Percentiles rank a stretch among this genome's conserved stretches.
These are phyloP conservation scores for Myriosclerotinia curreyana DNA, from an alignment of 2,329 filamentous ascomycete species.

Conservation along the genomic window DNA sequence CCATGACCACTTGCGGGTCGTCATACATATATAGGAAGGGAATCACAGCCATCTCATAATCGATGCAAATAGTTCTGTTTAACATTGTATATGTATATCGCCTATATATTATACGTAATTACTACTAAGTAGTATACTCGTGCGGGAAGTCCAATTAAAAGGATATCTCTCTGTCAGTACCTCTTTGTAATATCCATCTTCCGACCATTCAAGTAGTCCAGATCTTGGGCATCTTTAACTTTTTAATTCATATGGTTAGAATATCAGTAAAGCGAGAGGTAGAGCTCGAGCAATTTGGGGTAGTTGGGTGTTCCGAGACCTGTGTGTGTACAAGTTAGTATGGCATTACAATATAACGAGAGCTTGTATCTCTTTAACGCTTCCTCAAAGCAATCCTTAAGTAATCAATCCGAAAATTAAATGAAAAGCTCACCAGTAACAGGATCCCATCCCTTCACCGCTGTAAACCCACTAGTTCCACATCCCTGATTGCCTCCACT, in stretches of 20 bases:
- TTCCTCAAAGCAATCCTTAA: not conserved
- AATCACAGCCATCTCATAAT: too few relatives aligned
- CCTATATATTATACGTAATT: too few relatives aligned
- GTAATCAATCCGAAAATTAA: not conserved
- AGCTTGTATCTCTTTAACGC: not conserved
- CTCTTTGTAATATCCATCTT: not conserved
- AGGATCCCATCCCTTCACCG: conserved; percentile 41
- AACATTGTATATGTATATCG: too few relatives aligned
- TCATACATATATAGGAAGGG: too few relatives aligned
- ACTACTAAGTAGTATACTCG: too few relatives aligned
- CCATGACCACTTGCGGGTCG: too few relatives aligned
- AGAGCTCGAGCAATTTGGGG: conserved; percentile 12
- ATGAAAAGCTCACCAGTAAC: conserved; percentile 36
- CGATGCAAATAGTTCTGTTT: too few relatives aligned
- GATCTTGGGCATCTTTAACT: not conserved
- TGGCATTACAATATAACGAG: not conserved
- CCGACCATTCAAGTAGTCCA: not conserved
- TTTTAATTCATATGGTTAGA: not conserved
- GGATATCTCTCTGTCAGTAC: too few relatives aligned
- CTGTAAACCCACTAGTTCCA: conserved; percentile 35
- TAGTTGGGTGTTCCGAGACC: conserved; percentile 22
- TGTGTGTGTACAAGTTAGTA: not conserved
- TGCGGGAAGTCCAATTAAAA: too few relatives aligned
- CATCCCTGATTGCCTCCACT: conserved; percentile 44
- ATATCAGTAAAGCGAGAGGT: conserved; percentile 14